A percentile compares a stretch with the other conserved stretches of the same genome.
Evolutionary conservation across 2,329 filamentous ascomycete species (phyloP).

Genomic region (Diplodia sapinea): DNA sequence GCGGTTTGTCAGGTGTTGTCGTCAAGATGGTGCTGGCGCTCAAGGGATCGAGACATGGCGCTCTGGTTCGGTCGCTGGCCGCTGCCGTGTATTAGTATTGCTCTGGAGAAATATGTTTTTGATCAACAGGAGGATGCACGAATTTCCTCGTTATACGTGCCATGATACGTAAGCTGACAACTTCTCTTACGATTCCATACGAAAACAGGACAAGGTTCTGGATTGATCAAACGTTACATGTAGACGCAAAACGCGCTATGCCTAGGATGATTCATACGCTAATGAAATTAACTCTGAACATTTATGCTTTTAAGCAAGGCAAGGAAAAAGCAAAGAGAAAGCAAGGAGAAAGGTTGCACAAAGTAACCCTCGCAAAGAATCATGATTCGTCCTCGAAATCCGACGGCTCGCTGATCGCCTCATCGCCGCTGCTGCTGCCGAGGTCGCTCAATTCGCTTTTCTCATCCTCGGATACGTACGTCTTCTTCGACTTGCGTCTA

Average conservation of each 20-base stretch:
- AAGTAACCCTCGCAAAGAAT: background rate
- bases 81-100: slow-evolving; percentile 20
- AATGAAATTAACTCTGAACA: background rate
- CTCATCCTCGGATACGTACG: slow-evolving; percentile 4
- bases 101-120: background rate
- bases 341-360: background rate
- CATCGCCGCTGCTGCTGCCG: slow-evolving; percentile 11
- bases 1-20: background rate
- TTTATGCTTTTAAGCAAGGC: background rate
- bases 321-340: too few relatives aligned
- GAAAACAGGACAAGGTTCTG: too few relatives aligned
- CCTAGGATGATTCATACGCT: background rate
- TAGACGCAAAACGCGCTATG: too few relatives aligned
- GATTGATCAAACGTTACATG: too few relatives aligned
- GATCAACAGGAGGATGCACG: background rate
- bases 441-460: slow-evolving; percentile 28
- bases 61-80: background rate
- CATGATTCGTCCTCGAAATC: slow-evolving; percentile 21
- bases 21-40: background rate
- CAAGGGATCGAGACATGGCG: background rate
- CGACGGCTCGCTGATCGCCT: background rate
- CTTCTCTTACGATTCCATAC: too few relatives aligned
- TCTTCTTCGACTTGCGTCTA: slow-evolving; percentile 13
- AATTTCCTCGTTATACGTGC: background rate
- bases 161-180: background rate